A percentile compares a stretch with the other conserved stretches of the same genome.
phyloP scores from a whole-genome alignment of 202 grass and related monocot genomes.

The Tripidium arundinaceum region DNA sequence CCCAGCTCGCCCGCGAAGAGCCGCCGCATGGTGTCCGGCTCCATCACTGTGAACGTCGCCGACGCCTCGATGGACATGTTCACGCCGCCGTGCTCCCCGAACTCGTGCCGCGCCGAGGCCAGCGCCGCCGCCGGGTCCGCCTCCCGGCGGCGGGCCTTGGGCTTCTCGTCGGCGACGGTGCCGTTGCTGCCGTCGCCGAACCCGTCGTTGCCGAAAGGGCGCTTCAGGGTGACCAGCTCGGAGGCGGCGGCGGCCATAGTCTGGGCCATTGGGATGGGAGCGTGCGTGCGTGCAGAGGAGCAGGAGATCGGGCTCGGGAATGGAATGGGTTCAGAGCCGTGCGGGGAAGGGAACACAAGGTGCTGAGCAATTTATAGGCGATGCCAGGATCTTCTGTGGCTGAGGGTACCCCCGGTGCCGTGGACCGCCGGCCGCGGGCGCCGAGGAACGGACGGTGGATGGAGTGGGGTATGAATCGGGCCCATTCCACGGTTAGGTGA shows the following conservation, averaged over 20 bases:
- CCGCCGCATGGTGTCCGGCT: slow-evolving; percentile 79
- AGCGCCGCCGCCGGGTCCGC: slow-evolving; percentile 71
- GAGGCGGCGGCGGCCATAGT: slow-evolving; percentile 53
- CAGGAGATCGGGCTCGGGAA: neutral
- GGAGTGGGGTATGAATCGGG: slow-evolving; percentile 14
- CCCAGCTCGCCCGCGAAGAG: slow-evolving; percentile 84
- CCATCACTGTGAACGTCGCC: slow-evolving; percentile 98
- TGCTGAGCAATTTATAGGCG: slow-evolving; percentile 20
- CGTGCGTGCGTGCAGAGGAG: neutral
- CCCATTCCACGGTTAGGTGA: slow-evolving; percentile 25
- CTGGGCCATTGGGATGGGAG: slow-evolving; percentile 32
- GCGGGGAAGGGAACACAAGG: neutral
- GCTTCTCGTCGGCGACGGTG: slow-evolving; percentile 12
- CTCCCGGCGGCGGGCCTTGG: slow-evolving; percentile 14
- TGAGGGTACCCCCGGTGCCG: neutral
- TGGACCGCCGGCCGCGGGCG: slow-evolving; percentile 22
- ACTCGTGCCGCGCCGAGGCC: slow-evolving; percentile 80
- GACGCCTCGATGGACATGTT: slow-evolving; percentile 99
- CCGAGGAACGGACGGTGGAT: neutral
- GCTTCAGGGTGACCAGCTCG: slow-evolving; percentile 28
- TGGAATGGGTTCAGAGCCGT: neutral
- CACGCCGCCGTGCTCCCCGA: slow-evolving; percentile 94
- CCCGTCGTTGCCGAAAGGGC: slow-evolving; percentile 32
- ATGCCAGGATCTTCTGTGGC: slow-evolving; percentile 20
- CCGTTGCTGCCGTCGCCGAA: neutral